Evolutionary conservation across 1,284 basidiomycete genomes (phyloP).

Genomic region (Phaffia rhodozyma): DNA sequence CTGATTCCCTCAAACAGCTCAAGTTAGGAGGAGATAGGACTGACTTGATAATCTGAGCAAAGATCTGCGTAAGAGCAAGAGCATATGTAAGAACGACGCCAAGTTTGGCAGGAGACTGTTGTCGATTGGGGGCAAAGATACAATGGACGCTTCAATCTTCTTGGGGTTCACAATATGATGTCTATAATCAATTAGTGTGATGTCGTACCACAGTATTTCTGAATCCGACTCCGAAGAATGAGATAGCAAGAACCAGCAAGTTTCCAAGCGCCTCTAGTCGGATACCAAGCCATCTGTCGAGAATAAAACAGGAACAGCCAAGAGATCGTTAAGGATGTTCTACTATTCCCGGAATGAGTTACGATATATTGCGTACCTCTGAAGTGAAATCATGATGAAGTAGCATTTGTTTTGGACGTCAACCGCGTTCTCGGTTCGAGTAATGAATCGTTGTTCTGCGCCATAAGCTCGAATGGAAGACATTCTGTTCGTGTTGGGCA

Average conservation of each 20-base stretch:
- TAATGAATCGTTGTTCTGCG: conserved; percentile 13
- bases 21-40: no score
- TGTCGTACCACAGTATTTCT: conserved; percentile 21
- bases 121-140: no score
- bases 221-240: conserved; percentile 28
- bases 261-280: conserved; percentile 17
- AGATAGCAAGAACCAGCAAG: conserved; percentile 20
- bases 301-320: conserved; percentile 4
- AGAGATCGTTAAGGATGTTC: not conserved
- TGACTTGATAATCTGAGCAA: conserved; percentile 14
- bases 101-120: conserved; percentile 23
- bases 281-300: conserved; percentile 16
- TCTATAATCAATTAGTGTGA: no score
- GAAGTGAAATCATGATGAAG: conserved; percentile 8
- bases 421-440: not conserved
- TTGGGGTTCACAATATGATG: no score
- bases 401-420: conserved; percentile 10
- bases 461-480: conserved; percentile 10
- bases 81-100: conserved; percentile 29
- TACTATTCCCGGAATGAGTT: no score
- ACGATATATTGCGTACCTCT: conserved; percentile 4
- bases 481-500: not conserved
- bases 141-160: no score
- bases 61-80: conserved; percentile 9
- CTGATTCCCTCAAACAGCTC: no score